Percentiles rank a stretch among this genome's conserved stretches.
These are phyloP conservation scores for Spatholobus suberectus DNA, from an alignment of 306 rosid species.

Conservation along the genomic window DNA sequence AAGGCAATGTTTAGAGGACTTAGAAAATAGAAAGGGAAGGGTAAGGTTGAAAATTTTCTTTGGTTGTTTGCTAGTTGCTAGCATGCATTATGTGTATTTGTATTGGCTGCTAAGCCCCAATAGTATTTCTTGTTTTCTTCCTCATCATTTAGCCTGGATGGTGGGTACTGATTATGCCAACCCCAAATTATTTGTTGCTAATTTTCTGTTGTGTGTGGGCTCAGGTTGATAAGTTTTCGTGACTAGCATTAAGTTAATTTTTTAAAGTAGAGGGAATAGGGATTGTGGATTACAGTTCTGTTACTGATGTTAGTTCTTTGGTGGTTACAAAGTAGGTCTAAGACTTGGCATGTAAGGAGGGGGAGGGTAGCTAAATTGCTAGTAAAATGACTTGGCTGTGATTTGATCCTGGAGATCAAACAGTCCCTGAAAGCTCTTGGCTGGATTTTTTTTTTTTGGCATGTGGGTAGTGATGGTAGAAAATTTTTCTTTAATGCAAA, in stretches of 20 bases:
- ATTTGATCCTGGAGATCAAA: not conserved
- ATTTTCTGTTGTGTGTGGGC: not conserved
- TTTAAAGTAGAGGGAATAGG: not conserved
- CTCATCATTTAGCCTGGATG: not conserved
- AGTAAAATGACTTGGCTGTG: not conserved
- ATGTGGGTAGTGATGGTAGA: not conserved
- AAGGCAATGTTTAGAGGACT: not conserved
- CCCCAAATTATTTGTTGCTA: not conserved
- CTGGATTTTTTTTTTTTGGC: not conserved
- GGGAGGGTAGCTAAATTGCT: not conserved
- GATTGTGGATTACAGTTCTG: constrained; percentile 14
- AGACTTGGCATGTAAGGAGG: not conserved
- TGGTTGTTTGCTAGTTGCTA: not conserved
- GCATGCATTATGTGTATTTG: not conserved
- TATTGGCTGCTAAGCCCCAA: not conserved
- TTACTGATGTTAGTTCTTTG: not conserved
- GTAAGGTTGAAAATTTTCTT: not conserved
- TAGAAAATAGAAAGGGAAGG: not conserved
- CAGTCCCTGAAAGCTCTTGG: not conserved
- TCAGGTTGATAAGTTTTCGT: not conserved
- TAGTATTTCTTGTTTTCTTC: not conserved
- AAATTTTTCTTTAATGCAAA: not conserved
- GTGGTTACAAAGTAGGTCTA: not conserved
- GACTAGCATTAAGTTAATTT: not conserved
- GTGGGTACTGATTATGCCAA: not conserved